Evolutionary conservation across 176 grass and related monocot genomes (phyloP).

Genomic region (Saccharum spontaneum): DNA sequence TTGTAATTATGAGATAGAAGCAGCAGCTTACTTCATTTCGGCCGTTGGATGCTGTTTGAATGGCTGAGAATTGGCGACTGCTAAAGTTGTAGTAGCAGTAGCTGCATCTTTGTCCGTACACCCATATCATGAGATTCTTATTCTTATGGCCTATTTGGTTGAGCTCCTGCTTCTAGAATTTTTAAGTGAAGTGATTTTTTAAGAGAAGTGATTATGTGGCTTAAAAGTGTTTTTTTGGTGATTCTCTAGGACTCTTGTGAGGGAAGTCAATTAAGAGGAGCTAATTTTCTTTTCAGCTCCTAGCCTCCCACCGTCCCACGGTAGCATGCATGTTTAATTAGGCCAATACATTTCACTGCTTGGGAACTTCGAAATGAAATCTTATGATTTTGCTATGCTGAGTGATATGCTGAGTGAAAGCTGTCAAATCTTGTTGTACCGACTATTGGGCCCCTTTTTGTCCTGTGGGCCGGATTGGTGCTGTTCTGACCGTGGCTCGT

Average conservation of each 20-base stretch:
- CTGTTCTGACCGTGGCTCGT: too few species aligned
- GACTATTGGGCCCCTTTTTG: too few species aligned
- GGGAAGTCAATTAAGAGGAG: too few species aligned
- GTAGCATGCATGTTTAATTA: too few species aligned
- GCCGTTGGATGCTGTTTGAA: not conserved
- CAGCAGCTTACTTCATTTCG: not conserved
- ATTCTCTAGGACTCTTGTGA: too few species aligned
- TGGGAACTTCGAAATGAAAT: not conserved
- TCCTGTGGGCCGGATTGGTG: too few species aligned
- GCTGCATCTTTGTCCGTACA: not conserved
- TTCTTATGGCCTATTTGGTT: not conserved
- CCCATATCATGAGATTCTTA: not conserved
- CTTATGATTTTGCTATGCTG: not conserved
- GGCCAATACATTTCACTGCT: not conserved
- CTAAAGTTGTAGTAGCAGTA: not conserved
- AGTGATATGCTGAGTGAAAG: too few species aligned
- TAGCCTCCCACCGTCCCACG: too few species aligned
- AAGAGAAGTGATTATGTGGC: not conserved
- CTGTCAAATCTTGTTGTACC: not conserved
- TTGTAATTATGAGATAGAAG: not conserved
- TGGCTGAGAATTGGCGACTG: not conserved
- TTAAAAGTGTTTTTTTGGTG: not conserved
- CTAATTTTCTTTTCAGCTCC: too few species aligned
- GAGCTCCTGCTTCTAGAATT: not conserved
- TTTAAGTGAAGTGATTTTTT: not conserved